Percentiles rank a stretch among this genome's conserved stretches.
These are phyloP conservation scores for Rhodocollybia butyracea DNA, from an alignment of 768 basidiomycete genomes.

Conservation along the genomic window DNA sequence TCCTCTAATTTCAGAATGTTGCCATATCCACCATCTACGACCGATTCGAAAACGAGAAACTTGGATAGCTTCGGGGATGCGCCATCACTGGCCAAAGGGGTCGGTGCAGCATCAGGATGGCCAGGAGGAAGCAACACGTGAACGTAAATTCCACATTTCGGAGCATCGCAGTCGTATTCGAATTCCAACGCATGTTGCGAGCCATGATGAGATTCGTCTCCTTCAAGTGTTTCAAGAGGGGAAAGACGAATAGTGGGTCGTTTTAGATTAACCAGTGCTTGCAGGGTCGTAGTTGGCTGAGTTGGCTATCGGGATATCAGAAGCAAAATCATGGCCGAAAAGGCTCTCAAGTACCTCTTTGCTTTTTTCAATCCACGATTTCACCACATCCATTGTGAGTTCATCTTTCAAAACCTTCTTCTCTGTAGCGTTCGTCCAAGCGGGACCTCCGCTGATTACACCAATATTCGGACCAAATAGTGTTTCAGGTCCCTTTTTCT, in stretches of 20 bases:
- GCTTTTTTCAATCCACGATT: conserved; percentile 80
- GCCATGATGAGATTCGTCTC: conserved; percentile 36
- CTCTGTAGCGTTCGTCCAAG: conserved; percentile 65
- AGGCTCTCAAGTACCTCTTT: conserved; percentile 62
- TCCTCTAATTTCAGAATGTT: conserved; percentile 70
- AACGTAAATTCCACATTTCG: conserved; percentile 78
- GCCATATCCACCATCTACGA: conserved; percentile 83
- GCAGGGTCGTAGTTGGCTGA: conserved; percentile 88
- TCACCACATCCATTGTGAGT: conserved; percentile 80
- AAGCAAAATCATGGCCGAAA: conserved; percentile 6
- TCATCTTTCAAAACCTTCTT: conserved; percentile 65
- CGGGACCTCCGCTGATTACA: conserved; percentile 60
- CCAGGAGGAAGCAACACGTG: conserved; percentile 68
- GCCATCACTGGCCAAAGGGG: conserved; percentile 29
- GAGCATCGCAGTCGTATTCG: conserved; percentile 88
- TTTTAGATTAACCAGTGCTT: conserved; percentile 93
- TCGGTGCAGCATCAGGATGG: conserved; percentile 47
- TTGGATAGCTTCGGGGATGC: conserved; percentile 32
- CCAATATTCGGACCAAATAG: conserved; percentile 94
- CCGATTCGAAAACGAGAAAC: conserved; percentile 57
- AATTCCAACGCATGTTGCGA: conserved; percentile 84
- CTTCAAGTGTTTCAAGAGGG: conserved; percentile 49
- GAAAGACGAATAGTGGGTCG: conserved; percentile 81
- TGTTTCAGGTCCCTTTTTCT: conserved; percentile 69
- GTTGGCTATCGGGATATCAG: conserved; percentile 43